A percentile compares a stretch with the other conserved stretches of the same genome.
These are phyloP conservation scores for Crataegus laevigata DNA, from an alignment of 306 rosid genomes.

Conservation along the genomic window DNA sequence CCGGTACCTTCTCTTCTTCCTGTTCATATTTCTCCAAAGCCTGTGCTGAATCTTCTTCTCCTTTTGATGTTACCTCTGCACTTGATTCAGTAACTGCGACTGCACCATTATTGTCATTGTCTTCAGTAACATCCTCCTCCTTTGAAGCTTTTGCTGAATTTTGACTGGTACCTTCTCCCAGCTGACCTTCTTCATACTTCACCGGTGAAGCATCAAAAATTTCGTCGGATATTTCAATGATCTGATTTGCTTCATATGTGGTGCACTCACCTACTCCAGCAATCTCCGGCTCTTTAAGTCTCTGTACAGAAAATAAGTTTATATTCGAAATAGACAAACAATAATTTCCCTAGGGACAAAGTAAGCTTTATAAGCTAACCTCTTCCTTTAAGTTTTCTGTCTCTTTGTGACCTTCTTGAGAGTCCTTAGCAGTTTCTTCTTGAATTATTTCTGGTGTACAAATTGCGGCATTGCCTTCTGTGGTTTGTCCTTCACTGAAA, in stretches of 20 bases:
- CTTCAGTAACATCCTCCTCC: conserved; percentile 9
- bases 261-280: conserved; percentile 11
- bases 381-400: conserved; percentile 17
- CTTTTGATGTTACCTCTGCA: not conserved
- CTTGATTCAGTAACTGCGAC: not conserved
- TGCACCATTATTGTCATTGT: not conserved
- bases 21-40: conserved; percentile 3
- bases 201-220: not conserved
- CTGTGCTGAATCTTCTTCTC: conserved; percentile 8
- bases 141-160: conserved; percentile 5
- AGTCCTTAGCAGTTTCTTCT: conserved; percentile 11
- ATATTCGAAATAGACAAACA: not conserved
- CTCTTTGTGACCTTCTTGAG: conserved; percentile 9
- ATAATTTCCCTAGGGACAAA: not conserved
- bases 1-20: not conserved
- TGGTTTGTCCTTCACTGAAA: conserved; percentile 9
- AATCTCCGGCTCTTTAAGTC: conserved; percentile 1
- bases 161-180: conserved; percentile 1
- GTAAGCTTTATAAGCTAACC: conserved; percentile 9
- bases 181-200: conserved; percentile 15
- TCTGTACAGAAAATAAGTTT: conserved; percentile 12
- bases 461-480: conserved; percentile 4
- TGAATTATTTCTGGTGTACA: not conserved
- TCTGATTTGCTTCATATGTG: not conserved
- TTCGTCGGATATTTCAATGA: conserved; percentile 1